Evolutionary conservation across 2,329 filamentous ascomycete species (phyloP).

Genomic region (Aspergillus sp.): DNA sequence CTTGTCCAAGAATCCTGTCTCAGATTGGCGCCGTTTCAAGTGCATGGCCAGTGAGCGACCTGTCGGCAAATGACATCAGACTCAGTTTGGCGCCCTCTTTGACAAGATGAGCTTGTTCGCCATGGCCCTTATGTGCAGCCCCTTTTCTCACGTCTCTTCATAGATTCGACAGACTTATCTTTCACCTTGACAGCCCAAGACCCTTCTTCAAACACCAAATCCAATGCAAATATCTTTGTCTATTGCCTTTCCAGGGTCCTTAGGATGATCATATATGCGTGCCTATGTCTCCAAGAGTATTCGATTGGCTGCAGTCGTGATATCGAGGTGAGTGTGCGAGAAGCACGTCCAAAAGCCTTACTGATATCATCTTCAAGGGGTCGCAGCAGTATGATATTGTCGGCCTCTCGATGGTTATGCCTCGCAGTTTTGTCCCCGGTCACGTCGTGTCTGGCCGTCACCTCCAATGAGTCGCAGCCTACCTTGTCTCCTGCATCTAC

Average conservation of each 20-base stretch:
- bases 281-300: conserved; percentile 23
- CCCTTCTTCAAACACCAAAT: neutral
- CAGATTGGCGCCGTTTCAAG: conserved; percentile 13
- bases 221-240: conserved; percentile 4
- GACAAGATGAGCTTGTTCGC: conserved; percentile 9
- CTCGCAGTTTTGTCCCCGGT: conserved; percentile 22
- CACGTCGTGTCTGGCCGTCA: conserved; percentile 20
- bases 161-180: neutral
- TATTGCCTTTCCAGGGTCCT: conserved; percentile 3
- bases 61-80: conserved; percentile 10
- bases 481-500: conserved; percentile 26
- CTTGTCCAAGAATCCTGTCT: conserved; percentile 22
- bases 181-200: neutral
- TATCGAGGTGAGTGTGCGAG: conserved; percentile 16
- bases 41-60: conserved; percentile 13
- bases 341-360: neutral
- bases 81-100: conserved; percentile 13
- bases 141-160: neutral
- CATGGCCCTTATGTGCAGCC: conserved; percentile 10
- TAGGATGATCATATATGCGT: conserved; percentile 22
- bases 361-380: conserved; percentile 13
- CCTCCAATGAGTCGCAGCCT: conserved; percentile 17
- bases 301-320: conserved; percentile 16
- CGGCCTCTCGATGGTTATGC: conserved; percentile 25
- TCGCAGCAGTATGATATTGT: conserved; percentile 35